These are phyloP conservation scores for Digitaria exilis DNA, from an alignment of 202 grass and related monocot genomes.

Conservation along the genomic window DNA sequence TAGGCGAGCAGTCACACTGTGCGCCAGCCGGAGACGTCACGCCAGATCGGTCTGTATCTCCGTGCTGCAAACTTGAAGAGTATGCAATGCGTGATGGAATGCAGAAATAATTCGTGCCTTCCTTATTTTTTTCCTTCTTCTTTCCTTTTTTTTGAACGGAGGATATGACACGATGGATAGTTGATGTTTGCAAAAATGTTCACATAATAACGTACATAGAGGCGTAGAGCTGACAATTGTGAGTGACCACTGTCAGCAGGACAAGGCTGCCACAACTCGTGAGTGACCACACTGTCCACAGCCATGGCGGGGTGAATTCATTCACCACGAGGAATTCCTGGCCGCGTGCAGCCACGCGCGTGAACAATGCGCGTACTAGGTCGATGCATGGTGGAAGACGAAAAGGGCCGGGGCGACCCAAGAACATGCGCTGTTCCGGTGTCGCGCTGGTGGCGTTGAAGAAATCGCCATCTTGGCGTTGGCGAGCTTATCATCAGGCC, in stretches of 20 bases:
- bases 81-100: not conserved
- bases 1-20: not conserved
- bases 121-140: not conserved
- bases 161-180: not conserved
- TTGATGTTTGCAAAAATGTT: not conserved
- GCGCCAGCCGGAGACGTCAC: not conserved
- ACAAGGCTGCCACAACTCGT: not conserved
- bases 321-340: constrained; percentile 5
- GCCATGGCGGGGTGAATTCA: not conserved
- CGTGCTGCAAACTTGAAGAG: not conserved
- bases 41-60: not conserved
- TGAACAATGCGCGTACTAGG: not conserved
- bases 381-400: not conserved
- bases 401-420: too few species aligned
- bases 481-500: not conserved
- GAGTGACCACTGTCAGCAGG: not conserved
- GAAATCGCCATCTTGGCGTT: not conserved
- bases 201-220: too few species aligned
- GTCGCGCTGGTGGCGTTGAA: not conserved
- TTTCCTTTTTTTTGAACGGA: too few species aligned
- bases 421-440: not conserved
- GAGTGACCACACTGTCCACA: not conserved
- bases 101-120: not conserved
- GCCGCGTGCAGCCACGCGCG: not conserved
- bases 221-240: not conserved